These are phyloP conservation scores for Tetrahymena thermophila DNA, from an alignment of 73 alveolate genomes.

Conservation along the genomic window DNA sequence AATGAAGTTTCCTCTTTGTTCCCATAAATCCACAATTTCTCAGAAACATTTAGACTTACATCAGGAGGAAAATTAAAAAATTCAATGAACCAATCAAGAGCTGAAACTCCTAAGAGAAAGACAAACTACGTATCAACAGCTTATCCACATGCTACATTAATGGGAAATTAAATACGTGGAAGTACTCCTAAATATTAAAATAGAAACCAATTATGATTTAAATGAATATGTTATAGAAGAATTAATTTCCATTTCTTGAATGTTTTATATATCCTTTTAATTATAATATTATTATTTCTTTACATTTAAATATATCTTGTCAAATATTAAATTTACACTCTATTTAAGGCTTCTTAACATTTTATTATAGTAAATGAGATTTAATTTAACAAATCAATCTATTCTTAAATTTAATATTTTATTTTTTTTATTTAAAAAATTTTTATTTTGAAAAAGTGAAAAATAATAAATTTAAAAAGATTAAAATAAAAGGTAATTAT, in stretches of 20 bases:
- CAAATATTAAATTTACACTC: too few relatives aligned
- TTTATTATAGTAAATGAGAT: too few relatives aligned
- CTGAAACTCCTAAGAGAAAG: neutral
- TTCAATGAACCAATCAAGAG: neutral
- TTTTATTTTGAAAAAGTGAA: too few relatives aligned
- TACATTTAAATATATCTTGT: too few relatives aligned
- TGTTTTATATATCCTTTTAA: too few relatives aligned
- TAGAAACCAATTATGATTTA: neutral
- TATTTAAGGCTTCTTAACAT: too few relatives aligned
- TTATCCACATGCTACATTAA: neutral
- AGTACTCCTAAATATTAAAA: neutral
- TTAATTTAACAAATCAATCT: too few relatives aligned
- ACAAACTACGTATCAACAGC: neutral
- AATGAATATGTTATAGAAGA: too few relatives aligned
- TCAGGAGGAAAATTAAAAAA: neutral
- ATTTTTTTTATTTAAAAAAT: too few relatives aligned
- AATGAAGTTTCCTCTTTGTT: neutral
- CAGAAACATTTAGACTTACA: neutral
- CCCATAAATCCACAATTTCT: neutral
- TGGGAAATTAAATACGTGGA: neutral
- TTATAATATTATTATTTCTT: neutral
- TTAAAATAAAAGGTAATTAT: too few relatives aligned
- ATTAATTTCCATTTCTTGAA: neutral
- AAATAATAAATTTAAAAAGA: too few relatives aligned
- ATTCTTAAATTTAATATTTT: too few relatives aligned